Evolutionary conservation across 805 yeast genomes (phyloP).

Genomic region (Maudiozyma turicensis): DNA sequence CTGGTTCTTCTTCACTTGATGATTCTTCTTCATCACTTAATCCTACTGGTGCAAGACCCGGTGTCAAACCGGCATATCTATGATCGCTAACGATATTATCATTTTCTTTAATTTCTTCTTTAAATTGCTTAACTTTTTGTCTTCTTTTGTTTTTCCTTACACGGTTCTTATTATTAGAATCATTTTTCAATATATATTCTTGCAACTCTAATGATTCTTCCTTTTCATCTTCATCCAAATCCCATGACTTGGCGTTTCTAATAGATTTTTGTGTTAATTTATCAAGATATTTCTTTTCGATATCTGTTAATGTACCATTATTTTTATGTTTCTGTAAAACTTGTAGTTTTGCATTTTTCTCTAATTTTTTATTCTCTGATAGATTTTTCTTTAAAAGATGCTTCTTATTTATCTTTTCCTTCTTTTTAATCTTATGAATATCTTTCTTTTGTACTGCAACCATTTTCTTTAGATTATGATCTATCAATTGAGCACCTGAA

Average conservation of each 20-base stretch:
- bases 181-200: constrained; percentile 35
- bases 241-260: constrained; percentile 34
- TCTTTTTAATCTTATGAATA: constrained; percentile 28
- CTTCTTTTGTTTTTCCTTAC: constrained; percentile 28
- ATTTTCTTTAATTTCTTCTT: constrained; percentile 13
- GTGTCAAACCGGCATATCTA: constrained; percentile 57
- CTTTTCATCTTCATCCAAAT: constrained; percentile 24
- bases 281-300: constrained; percentile 30
- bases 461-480: constrained; percentile 28
- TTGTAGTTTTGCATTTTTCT: constrained; percentile 27
- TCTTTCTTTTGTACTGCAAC: constrained; percentile 29
- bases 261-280: constrained; percentile 31
- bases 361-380: constrained; percentile 15
- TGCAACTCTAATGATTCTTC: constrained; percentile 38
- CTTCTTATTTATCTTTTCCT: constrained; percentile 26
- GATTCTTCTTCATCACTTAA: constrained; percentile 43
- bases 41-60: constrained; percentile 80
- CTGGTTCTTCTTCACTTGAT: constrained; percentile 19
- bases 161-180: constrained; percentile 29
- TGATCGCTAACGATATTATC: constrained; percentile 16
- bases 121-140: constrained; percentile 23
- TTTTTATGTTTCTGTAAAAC: constrained; percentile 28
- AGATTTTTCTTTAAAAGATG: constrained; percentile 17
- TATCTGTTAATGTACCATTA: constrained; percentile 24
- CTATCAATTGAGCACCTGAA: constrained; percentile 33